Percentiles rank a stretch among this genome's conserved stretches.
These are phyloP conservation scores for Tulasnella sp. DNA, from an alignment of 768 basidiomycete genomes.

Conservation along the genomic window DNA sequence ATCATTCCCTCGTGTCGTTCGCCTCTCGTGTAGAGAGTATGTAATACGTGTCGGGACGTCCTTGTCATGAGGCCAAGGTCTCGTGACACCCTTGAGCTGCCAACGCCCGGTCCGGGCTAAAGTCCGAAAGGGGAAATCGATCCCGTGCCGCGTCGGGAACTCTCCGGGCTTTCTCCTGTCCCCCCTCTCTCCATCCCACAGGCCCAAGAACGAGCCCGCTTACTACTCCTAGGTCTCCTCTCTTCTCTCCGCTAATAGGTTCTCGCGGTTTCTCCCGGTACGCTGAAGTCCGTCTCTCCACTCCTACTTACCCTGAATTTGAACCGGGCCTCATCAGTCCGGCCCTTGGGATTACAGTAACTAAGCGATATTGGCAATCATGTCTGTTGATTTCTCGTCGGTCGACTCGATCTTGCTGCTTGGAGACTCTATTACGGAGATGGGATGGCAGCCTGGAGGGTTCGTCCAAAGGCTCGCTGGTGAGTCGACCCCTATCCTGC, in stretches of 20 bases:
- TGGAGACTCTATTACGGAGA: slow-evolving; percentile 75
- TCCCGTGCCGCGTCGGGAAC: neutral
- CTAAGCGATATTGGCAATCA: neutral
- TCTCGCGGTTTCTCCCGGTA: neutral
- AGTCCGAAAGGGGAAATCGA: neutral
- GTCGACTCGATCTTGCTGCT: slow-evolving; percentile 25
- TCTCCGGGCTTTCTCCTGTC: neutral
- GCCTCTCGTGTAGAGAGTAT: neutral
- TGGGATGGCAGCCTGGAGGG: slow-evolving; percentile 46
- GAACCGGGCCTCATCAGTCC: neutral
- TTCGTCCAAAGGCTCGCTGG: slow-evolving; percentile 58
- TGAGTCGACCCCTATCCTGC: slow-evolving; percentile 27
- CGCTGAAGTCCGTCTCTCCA: neutral
- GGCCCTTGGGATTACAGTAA: neutral
- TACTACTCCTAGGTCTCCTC: no score
- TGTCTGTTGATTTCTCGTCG: slow-evolving; percentile 1
- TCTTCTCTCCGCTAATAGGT: no score
- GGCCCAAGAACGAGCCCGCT: neutral
- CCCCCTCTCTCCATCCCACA: neutral
- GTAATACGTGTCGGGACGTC: neutral
- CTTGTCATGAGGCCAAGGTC: neutral
- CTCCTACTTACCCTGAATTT: neutral
- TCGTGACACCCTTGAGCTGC: neutral
- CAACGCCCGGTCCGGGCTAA: neutral
- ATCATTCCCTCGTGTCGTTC: neutral